phyloP scores from a whole-genome alignment of 192 early-diverging fungal genomes.

The Dissophora globulifera region DNA sequence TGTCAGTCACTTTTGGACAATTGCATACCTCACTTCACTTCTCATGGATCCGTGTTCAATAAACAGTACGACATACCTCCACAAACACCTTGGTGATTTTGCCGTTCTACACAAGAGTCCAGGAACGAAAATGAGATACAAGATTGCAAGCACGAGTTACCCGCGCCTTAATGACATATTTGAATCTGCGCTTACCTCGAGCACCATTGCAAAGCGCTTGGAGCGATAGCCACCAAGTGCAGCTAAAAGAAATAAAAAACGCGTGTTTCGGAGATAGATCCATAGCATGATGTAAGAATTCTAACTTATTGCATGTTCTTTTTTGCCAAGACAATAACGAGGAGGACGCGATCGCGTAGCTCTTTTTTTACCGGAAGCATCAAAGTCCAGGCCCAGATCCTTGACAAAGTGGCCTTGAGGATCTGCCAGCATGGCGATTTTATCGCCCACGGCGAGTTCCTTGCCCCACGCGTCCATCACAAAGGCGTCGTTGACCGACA shows the following conservation, averaged over 20 bases:
- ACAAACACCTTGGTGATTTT: conserved; percentile 53
- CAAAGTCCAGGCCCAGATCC: conserved; percentile 65
- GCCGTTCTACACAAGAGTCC: conserved; percentile 32
- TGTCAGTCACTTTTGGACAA: too few relatives aligned
- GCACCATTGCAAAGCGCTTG: conserved; percentile 63
- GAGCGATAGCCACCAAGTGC: conserved; percentile 61
- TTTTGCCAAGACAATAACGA: too few relatives aligned
- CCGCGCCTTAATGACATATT: too few relatives aligned
- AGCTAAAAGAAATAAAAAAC: conserved; percentile 5
- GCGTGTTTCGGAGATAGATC: background rate
- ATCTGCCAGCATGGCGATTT: conserved; percentile 66
- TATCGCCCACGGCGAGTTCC: conserved; percentile 48
- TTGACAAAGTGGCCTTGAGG: conserved; percentile 62
- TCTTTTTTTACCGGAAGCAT: conserved; percentile 56
- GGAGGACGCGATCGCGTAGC: background rate
- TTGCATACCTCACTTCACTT: too few relatives aligned
- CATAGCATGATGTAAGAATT: too few relatives aligned
- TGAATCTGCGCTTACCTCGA: too few relatives aligned
- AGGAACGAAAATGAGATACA: background rate
- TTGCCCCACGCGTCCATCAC: conserved; percentile 66
- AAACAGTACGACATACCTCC: conserved; percentile 28
- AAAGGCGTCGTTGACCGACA: conserved; percentile 65
- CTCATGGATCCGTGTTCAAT: background rate
- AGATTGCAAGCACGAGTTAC: too few relatives aligned
- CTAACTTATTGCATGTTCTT: too few relatives aligned